phyloP scores from a whole-genome alignment of 495 filamentous ascomycete species.

The Xylaria acuta region DNA sequence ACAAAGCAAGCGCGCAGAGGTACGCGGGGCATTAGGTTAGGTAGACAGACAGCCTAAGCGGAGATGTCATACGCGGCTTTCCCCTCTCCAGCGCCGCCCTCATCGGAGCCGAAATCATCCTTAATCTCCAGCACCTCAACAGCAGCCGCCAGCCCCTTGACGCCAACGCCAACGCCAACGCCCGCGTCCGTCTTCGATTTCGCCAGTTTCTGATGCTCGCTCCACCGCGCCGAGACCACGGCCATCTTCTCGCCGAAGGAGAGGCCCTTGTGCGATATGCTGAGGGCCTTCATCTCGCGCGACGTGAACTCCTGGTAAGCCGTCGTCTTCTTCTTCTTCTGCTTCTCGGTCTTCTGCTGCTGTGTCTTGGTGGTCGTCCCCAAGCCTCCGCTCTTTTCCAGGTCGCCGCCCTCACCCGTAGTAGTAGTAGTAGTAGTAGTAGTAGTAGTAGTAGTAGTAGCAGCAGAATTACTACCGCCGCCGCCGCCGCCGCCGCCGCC shows the following conservation, averaged over 20 bases:
- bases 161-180: background rate
- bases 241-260: slow-evolving; percentile 67
- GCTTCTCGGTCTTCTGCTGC: background rate
- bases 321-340: slow-evolving; percentile 44
- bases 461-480: too few species aligned
- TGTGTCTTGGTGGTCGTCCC: too few species aligned
- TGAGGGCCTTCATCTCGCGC: slow-evolving; percentile 58
- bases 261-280: slow-evolving; percentile 52
- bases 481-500: slow-evolving; percentile 4
- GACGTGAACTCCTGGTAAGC: slow-evolving; percentile 72
- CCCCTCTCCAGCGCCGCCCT: background rate
- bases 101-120: slow-evolving; percentile 21
- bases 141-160: slow-evolving; percentile 31
- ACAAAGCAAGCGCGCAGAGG: background rate
- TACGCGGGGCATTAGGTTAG: background rate
- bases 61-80: background rate
- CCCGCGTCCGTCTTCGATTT: slow-evolving; percentile 21
- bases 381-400: background rate
- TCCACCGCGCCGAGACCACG: slow-evolving; percentile 53
- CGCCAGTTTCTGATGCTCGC: slow-evolving; percentile 16
- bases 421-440: background rate
- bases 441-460: too few species aligned
- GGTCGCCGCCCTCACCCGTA: background rate
- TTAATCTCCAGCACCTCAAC: slow-evolving; percentile 32
- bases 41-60: background rate